These are phyloP conservation scores for Neurospora sp. DNA, from an alignment of 495 filamentous ascomycete genomes.

Conservation along the genomic window DNA sequence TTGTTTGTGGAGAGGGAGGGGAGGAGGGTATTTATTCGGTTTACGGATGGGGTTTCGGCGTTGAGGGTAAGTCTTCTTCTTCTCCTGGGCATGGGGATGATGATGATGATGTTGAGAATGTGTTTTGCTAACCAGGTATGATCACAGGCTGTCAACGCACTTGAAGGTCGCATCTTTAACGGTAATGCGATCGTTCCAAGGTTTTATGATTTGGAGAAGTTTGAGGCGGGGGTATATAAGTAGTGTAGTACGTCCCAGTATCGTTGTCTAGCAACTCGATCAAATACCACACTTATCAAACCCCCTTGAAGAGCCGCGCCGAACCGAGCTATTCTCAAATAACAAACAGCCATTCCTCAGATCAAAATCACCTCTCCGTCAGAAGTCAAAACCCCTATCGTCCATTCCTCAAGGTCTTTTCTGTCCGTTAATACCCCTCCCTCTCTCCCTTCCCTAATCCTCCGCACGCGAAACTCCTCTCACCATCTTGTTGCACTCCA, in stretches of 20 bases:
- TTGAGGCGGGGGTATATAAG: slow-evolving; percentile 60
- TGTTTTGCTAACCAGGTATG: background rate
- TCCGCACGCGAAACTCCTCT: too few species aligned
- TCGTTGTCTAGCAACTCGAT: background rate
- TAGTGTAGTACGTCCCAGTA: background rate
- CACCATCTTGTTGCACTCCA: too few species aligned
- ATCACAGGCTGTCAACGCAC: slow-evolving; percentile 70
- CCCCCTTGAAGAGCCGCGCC: background rate
- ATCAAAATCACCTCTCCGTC: background rate
- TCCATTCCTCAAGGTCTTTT: background rate
- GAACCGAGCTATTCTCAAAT: background rate
- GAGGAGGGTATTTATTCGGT: slow-evolving; percentile 76
- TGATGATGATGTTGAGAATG: background rate
- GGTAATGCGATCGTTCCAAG: slow-evolving; percentile 68
- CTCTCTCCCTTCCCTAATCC: too few species aligned
- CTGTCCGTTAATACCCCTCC: background rate
- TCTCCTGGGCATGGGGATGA: background rate
- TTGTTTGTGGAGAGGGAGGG: slow-evolving; percentile 56
- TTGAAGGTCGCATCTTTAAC: slow-evolving; percentile 76
- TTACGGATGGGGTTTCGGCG: slow-evolving; percentile 69
- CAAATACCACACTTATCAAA: background rate
- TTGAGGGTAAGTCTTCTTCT: slow-evolving; percentile 51
- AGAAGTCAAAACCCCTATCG: background rate
- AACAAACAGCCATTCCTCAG: background rate
- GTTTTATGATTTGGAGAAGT: slow-evolving; percentile 73